Conservation (phyloP, 208 protist genomes). For the Naegleria lovaniensis region DNA sequence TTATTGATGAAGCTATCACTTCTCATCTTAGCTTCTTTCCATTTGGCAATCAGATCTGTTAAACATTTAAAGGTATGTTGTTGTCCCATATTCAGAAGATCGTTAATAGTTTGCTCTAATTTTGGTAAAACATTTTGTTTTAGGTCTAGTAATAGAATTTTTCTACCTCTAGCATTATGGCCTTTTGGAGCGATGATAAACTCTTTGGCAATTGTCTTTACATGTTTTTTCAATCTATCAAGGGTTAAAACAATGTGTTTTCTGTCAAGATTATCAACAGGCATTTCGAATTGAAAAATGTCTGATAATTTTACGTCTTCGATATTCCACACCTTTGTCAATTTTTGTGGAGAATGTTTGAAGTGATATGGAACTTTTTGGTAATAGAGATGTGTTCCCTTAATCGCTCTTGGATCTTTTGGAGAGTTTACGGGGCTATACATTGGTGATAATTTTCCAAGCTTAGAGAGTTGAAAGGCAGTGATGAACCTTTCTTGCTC, state of each 20-base stretch:
- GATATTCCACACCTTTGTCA: background rate
- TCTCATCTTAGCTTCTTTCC: background rate
- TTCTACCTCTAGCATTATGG: background rate
- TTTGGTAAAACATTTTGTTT: constrained; percentile 5
- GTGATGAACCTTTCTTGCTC: background rate
- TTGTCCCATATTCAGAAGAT: background rate
- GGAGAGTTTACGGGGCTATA: background rate
- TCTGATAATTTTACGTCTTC: background rate
- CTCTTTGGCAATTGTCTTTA: background rate
- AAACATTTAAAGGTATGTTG: background rate
- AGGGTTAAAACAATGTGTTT: background rate
- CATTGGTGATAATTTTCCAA: background rate
- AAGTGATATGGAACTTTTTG: background rate
- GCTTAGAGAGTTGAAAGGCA: background rate
- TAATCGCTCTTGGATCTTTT: background rate
- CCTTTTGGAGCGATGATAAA: constrained; percentile 7
- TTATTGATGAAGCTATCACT: background rate
- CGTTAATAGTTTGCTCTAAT: background rate
- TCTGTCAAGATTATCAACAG: background rate
- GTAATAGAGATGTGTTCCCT: background rate
- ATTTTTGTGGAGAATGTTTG: constrained; percentile 2
- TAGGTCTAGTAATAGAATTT: background rate
- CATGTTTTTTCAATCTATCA: background rate
- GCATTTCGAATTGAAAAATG: background rate
- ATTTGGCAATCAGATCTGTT: background rate